Evolutionary conservation across 192 early-diverging fungal species (phyloP).

Genomic region (Phlyctochytrium bullatum): DNA sequence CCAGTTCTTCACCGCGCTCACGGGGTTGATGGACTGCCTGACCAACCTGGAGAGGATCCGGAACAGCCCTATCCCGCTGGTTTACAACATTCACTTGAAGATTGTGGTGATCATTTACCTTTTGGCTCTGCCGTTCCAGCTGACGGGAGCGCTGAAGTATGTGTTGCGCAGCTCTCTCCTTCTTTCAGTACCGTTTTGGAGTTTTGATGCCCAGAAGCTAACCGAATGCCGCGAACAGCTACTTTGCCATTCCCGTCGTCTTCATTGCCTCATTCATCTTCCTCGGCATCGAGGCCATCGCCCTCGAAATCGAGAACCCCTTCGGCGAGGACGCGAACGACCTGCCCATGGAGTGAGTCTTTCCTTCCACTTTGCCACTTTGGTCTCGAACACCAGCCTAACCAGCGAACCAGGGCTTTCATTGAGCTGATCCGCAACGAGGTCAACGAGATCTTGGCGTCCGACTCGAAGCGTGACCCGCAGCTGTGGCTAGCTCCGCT

Average conservation of each 20-base stretch:
- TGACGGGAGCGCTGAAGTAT: conserved; percentile 40
- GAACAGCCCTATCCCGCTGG: conserved; percentile 78
- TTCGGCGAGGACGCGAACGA: conserved; percentile 52
- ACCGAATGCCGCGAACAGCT: conserved; percentile 8
- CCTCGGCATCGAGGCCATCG: conserved; percentile 80
- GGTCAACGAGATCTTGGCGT: not conserved
- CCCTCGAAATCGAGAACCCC: conserved; percentile 87
- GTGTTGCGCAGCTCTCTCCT: not conserved
- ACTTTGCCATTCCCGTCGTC: conserved; percentile 64
- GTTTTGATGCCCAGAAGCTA: not conserved
- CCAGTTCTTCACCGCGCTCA: conserved; percentile 9
- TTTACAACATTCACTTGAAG: conserved; percentile 83
- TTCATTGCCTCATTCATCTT: conserved; percentile 66
- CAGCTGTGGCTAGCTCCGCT: not conserved
- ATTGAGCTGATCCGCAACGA: not conserved
- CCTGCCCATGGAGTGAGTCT: not conserved
- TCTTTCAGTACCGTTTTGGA: not conserved
- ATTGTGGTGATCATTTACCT: conserved; percentile 73
- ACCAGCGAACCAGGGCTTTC: not conserved
- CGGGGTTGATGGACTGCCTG: conserved; percentile 28
- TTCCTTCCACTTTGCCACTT: not conserved
- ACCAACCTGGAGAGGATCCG: conserved; percentile 78
- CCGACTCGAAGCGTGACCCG: conserved; percentile 1
- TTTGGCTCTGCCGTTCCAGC: conserved; percentile 75
- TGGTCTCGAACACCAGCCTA: not conserved